These are phyloP conservation scores for Blastocrithidia nonstop DNA, from an alignment of 208 protist genomes.

Conservation along the genomic window DNA sequence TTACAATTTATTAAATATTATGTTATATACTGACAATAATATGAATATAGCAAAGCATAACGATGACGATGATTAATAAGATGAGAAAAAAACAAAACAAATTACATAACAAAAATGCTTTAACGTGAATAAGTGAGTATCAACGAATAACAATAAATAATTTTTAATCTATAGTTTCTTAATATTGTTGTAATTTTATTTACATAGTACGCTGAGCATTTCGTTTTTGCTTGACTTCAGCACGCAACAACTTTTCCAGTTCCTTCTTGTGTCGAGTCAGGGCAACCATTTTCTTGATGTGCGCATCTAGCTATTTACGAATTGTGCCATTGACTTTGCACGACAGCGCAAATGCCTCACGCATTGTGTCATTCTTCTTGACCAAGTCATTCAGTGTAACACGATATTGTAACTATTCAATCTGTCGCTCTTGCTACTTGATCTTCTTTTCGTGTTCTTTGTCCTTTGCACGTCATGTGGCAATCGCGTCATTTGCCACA, in stretches of 20 bases:
- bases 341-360: constrained; percentile 25
- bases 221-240: constrained; percentile 11
- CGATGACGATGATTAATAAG: no score
- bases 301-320: constrained; percentile 31
- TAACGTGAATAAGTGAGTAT: no score
- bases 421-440: constrained; percentile 14
- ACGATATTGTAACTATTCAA: constrained; percentile 62
- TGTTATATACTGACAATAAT: no score
- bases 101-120: no score
- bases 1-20: no score
- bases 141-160: no score
- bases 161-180: no score
- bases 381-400: constrained; percentile 44
- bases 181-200: background rate
- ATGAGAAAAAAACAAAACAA: no score
- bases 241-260: constrained; percentile 34
- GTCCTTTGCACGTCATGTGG: constrained; percentile 5
- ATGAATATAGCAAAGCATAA: no score
- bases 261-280: constrained; percentile 41
- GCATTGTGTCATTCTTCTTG: constrained; percentile 28
- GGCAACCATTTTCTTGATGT: constrained; percentile 27
- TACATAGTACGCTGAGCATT: background rate
- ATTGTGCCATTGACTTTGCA: constrained; percentile 23
- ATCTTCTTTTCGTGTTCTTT: constrained; percentile 12
- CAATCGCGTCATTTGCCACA: constrained; percentile 6